Evolutionary conservation across 1,139 yeast species (phyloP), one percentile per base, ranked within the genome.

Genomic region (Sugiyamaella paludigena): DNA sequence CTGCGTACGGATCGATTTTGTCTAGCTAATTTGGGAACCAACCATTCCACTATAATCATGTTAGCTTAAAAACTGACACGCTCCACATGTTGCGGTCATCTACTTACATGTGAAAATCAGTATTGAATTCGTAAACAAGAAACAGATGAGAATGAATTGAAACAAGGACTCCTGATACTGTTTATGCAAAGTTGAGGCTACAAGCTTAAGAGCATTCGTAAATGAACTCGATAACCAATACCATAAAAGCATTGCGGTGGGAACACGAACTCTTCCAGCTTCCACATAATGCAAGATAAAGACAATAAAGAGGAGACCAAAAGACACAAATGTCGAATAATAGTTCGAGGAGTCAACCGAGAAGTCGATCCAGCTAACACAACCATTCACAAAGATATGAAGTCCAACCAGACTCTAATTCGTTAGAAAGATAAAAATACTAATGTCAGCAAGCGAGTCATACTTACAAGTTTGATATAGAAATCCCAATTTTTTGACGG

Each of bases 151-250:
- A 10, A 36, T 15, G 12, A 36, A 36, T 7, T 10, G n/a, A 7
- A 8, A n/a, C 10, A 32, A 8, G 8, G 7, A 10, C 12, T 12
- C 19, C 9, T 13, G 7, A 36, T 15, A 12, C 19, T 7, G n/a
- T 10, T 29, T 29, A 10, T 29, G 11, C 32, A 19, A 32, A 5
- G 43, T 47, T 36, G 54, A 36, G 38, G 51, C 54, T 76, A 38
- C 78, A 67, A 24, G 76, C 61, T 76, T 77, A 48, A 81, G 68
- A 4, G 73, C 50, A 9, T 72, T 70, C 29, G 74, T 61, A 2
- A 77, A 44, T 0, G 77, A 56, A 47, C 78, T 75, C 49, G 80
- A 71, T 43, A 85, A 70, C 95, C 95, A 88, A 65, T 80, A 88
- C 58, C 83, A 74, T 42, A 89, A 73, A 37, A 87, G 69, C 1